Evolutionary conservation across 148 eudicot species (phyloP).

Genomic region (Diospyros lotus): DNA sequence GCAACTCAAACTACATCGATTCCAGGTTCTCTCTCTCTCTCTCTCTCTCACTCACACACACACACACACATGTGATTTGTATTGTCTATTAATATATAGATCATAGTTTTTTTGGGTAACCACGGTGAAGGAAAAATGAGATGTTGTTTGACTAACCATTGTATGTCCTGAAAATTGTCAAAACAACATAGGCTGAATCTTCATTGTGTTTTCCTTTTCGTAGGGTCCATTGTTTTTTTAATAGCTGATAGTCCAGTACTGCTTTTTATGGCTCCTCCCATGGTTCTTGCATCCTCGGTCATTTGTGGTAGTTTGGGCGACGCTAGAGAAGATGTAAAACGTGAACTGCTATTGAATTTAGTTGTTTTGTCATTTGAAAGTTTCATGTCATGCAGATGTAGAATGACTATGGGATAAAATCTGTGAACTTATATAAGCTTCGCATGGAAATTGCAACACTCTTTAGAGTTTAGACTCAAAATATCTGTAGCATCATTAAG

Average conservation of each 20-base stretch:
- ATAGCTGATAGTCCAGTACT: background rate
- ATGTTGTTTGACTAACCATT: background rate
- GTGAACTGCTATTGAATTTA: background rate
- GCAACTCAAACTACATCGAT: slow-evolving; percentile 8
- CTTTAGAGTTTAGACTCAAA: background rate
- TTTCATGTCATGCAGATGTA: background rate
- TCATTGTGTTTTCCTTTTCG: background rate
- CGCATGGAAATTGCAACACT: background rate
- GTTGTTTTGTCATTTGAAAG: background rate
- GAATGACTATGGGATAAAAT: background rate
- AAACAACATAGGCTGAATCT: background rate
- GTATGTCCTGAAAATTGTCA: background rate
- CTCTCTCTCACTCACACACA: background rate
- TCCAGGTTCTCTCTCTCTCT: slow-evolving; percentile 24
- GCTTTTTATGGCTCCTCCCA: background rate
- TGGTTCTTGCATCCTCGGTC: background rate
- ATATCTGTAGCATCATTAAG: background rate
- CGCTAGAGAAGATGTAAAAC: background rate
- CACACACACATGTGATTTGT: too few relatives aligned
- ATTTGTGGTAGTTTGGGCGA: background rate
- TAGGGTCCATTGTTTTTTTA: background rate
- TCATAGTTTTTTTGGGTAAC: too few relatives aligned
- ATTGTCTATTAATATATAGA: too few relatives aligned
- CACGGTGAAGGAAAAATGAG: too few relatives aligned
- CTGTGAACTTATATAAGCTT: background rate